Evolutionary conservation across 768 basidiomycete species (phyloP).

Genomic region (Fistulinella prunicolor): DNA sequence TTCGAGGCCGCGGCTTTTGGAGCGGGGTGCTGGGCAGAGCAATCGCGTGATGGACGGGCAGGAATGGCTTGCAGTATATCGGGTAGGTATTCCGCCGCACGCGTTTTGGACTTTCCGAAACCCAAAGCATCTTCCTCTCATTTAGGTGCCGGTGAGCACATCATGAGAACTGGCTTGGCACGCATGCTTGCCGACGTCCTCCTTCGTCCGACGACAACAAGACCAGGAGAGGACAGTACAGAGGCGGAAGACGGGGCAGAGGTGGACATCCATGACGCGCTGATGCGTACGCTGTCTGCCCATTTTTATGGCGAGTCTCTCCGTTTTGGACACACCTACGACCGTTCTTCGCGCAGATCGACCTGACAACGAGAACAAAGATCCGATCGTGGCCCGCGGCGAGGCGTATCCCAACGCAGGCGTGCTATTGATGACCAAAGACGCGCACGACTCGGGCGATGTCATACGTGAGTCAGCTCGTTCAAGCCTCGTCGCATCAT

Average conservation of each 20-base stretch:
- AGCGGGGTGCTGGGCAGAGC: slow-evolving; percentile 73
- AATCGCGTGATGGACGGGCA: slow-evolving; percentile 16
- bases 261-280: slow-evolving; percentile 53
- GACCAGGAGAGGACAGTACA: background rate
- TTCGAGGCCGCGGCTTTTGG: slow-evolving; percentile 66
- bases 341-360: too few relatives aligned
- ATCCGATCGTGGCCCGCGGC: slow-evolving; percentile 36
- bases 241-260: slow-evolving; percentile 25
- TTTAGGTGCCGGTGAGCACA: slow-evolving; percentile 70
- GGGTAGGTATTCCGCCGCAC: slow-evolving; percentile 23
- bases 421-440: slow-evolving; percentile 57
- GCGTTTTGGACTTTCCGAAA: background rate
- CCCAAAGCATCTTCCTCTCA: background rate
- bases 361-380: slow-evolving; percentile 32
- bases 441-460: slow-evolving; percentile 28
- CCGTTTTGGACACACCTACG: too few relatives aligned
- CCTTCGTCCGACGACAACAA: slow-evolving; percentile 5
- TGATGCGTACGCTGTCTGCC: slow-evolving; percentile 44
- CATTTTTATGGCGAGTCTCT: slow-evolving; percentile 49
- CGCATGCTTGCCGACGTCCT: slow-evolving; percentile 50
- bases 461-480: slow-evolving; percentile 27
- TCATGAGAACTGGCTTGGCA: slow-evolving; percentile 56
- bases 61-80: slow-evolving; percentile 71
- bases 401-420: slow-evolving; percentile 55
- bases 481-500: too few relatives aligned